Percentiles rank a stretch among this genome's conserved stretches.
Evolutionary conservation across 2,329 filamentous ascomycete genomes (phyloP).

Genomic region (Alternaria incomplexa): DNA sequence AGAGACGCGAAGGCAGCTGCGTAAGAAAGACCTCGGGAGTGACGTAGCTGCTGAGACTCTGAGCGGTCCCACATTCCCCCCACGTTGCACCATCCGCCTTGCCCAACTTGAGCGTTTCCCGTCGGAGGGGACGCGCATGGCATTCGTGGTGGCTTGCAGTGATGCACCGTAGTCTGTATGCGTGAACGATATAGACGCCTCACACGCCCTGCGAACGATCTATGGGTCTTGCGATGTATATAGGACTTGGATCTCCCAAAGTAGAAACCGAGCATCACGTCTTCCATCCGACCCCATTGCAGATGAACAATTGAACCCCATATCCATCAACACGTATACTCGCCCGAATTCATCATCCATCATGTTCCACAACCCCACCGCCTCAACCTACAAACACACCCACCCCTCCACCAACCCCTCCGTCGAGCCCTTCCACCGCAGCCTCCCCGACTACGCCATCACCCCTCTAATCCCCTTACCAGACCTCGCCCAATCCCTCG

Average conservation of each 20-base stretch:
- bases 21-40: conserved; percentile 1
- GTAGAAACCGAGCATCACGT: neutral
- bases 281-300: neutral
- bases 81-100: neutral
- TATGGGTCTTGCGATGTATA: neutral
- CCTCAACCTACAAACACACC: conserved; percentile 27
- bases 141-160: neutral
- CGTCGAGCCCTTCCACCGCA: conserved; percentile 60
- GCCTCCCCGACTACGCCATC: conserved; percentile 62
- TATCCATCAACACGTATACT: neutral
- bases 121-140: conserved; percentile 1
- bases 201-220: neutral
- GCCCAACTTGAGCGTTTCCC: conserved; percentile 3
- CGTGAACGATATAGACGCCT: neutral
- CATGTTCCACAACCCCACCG: conserved; percentile 39
- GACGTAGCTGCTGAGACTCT: conserved; percentile 8
- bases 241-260: neutral
- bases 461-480: conserved; percentile 64
- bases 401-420: conserved; percentile 18
- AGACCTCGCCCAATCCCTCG: conserved; percentile 62
- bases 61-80: neutral
- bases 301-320: neutral
- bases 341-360: neutral
- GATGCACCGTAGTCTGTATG: neutral
- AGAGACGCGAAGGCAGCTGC: conserved; percentile 4